Evolutionary conservation across 1,284 basidiomycete genomes (phyloP).

Genomic region (Papiliotrema laurentii): DNA sequence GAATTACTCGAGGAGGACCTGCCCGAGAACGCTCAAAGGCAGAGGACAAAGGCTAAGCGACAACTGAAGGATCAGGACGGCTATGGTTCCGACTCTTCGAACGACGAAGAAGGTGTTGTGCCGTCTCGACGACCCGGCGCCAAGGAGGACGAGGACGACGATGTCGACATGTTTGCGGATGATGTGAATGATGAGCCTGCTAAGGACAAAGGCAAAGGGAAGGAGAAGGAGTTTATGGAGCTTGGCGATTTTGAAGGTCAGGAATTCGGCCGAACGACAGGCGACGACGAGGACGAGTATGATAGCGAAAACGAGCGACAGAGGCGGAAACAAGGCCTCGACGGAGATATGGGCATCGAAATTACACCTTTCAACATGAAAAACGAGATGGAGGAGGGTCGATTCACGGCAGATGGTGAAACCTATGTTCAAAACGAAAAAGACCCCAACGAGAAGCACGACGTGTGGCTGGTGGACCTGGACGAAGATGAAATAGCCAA

Average conservation of each 20-base stretch:
- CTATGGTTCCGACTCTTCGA: conserved; percentile 89
- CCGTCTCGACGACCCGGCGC: conserved; percentile 54
- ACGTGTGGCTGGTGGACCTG: conserved; percentile 89
- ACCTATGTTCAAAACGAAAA: conserved; percentile 72
- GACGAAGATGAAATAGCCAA: conserved; percentile 81
- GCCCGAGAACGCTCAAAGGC: conserved; percentile 24
- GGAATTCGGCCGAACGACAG: conserved; percentile 66
- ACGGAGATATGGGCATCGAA: conserved; percentile 80
- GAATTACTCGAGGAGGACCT: conserved; percentile 43
- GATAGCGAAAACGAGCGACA: conserved; percentile 22
- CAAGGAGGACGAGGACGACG: conserved; percentile 53
- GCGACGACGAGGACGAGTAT: conserved; percentile 65
- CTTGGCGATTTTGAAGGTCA: conserved; percentile 95
- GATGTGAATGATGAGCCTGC: conserved; percentile 15
- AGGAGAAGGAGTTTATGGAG: conserved; percentile 68
- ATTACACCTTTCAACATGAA: conserved; percentile 98
- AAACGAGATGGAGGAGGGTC: conserved; percentile 94
- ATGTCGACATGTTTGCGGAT: conserved; percentile 82
- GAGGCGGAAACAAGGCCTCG: conserved; percentile 23
- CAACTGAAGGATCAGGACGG: conserved; percentile 71
- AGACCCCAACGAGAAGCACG: conserved; percentile 87
- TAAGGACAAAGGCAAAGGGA: conserved; percentile 16
- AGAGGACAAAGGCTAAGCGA: conserved; percentile 62
- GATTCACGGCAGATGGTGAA: conserved; percentile 86
- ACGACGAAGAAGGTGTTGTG: conserved; percentile 86